Evolutionary conservation across 345 rosid genomes (phyloP).

Genomic region (Hypericum perforatum): DNA sequence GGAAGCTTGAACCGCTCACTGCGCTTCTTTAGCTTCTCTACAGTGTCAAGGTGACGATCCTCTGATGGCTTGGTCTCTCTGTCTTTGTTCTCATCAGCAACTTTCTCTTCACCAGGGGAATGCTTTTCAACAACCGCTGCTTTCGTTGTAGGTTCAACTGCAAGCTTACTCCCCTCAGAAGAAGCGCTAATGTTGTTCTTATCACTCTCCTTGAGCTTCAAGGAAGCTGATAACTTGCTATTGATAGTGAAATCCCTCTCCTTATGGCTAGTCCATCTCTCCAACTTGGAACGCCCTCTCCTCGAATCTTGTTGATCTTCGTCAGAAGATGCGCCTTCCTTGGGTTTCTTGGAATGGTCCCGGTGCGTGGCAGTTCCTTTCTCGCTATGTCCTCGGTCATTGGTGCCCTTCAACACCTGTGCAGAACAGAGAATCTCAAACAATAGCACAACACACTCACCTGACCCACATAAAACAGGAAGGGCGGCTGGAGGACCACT

Average conservation of each 20-base stretch:
- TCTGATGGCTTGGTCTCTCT: conserved; percentile 40
- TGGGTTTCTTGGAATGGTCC: conserved; percentile 42
- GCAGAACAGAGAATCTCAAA: conserved; percentile 14
- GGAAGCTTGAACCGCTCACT: conserved; percentile 98
- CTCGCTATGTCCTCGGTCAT: conserved; percentile 33
- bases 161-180: conserved; percentile 26
- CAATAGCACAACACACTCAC: conserved; percentile 7
- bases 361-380: conserved; percentile 30
- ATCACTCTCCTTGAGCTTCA: conserved; percentile 50
- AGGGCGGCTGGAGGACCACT: conserved; percentile 1
- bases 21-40: conserved; percentile 95
- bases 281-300: conserved; percentile 81
- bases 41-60: conserved; percentile 74
- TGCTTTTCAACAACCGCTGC: conserved; percentile 31
- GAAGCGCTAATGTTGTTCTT: conserved; percentile 31
- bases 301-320: conserved; percentile 70
- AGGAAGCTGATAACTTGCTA: conserved; percentile 51
- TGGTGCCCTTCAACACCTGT: conserved; percentile 49
- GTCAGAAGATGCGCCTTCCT: conserved; percentile 57
- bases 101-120: conserved; percentile 35
- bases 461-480: neutral
- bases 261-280: conserved; percentile 91
- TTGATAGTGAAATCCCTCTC: conserved; percentile 57
- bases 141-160: conserved; percentile 27
- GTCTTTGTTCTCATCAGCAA: conserved; percentile 41